Evolutionary conservation across 768 basidiomycete species (phyloP), one percentile per base, ranked within the genome.

Genomic region (Lactarius tabidus): DNA sequence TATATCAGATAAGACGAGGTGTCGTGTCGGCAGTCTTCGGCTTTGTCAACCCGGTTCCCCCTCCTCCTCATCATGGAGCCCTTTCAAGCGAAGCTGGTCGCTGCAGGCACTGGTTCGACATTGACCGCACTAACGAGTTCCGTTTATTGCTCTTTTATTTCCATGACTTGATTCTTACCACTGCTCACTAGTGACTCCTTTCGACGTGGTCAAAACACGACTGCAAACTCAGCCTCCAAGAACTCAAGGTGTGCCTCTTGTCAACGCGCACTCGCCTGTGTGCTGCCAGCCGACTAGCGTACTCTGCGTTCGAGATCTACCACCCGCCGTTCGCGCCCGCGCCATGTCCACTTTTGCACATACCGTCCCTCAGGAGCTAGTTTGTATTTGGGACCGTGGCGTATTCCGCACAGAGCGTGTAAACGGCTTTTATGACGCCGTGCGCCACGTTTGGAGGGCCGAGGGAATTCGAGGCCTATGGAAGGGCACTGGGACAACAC

Each of bases 161-260:
- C 58, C 38, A 26, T 6, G 6, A 45, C 28, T 15, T 15, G 39
- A 12, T 12, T 14, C 52, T 29, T 38, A 65, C 69, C 29, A 3
- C 28, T 45, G 18, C 58, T 48, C 60, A 36, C 12, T 74, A 98
- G 96, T 99, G 97, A 98, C 96, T 3, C 97, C 97, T 3, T 99
- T 99, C 75, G 97, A 99, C 77, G 94, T 99, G 61, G 84, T 98
- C 70, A 98, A 98, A 76, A 98, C 96, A 15, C 86, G 97, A 33
- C 79, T 99, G 20, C 97, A 99, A 75, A 98, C 97, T 0, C 94
- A 91, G 74, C 88, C 88, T n/a, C 78, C 81, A 59, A 26, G 75
- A 75, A 73, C 78, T 75, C 39, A 70, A 70, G 69, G 69, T 70
- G 67, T 79, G 75, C 63, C 81, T 75, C 54, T 79, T 85, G 31